Evolutionary conservation across 441 rosid genomes (phyloP).

Genomic region (Populus hybrid): DNA sequence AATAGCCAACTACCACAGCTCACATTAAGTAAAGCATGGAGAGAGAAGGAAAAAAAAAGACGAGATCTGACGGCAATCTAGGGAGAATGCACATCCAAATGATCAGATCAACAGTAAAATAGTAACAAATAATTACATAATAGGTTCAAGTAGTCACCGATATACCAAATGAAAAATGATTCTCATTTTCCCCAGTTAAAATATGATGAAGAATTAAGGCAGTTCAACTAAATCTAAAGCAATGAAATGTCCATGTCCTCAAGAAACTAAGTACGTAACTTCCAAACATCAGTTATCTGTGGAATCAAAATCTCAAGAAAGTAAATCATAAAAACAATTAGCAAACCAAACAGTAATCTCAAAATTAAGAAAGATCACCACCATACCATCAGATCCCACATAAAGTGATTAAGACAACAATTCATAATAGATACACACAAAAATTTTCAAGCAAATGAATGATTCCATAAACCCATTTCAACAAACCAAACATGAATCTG

Average conservation of each 20-base stretch:
- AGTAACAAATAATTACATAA: background rate
- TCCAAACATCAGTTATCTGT: background rate
- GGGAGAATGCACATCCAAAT: no score
- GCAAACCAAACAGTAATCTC: background rate
- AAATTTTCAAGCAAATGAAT: background rate
- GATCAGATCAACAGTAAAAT: background rate
- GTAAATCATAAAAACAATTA: background rate
- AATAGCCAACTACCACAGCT: background rate
- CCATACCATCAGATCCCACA: background rate
- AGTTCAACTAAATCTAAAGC: background rate
- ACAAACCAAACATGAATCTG: background rate
- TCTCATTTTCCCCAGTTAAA: background rate
- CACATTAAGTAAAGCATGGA: background rate
- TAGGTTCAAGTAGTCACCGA: background rate
- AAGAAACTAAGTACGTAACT: background rate
- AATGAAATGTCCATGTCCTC: background rate
- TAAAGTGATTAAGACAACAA: background rate
- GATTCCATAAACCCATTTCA: background rate
- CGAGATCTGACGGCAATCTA: no score
- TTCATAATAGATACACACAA: background rate
- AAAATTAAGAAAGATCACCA: slow-evolving; percentile 1
- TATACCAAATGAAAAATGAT: background rate
- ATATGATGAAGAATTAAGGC: background rate
- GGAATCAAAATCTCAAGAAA: slow-evolving; percentile 7
- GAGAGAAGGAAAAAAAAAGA: no score